Percentiles rank a stretch among this genome's conserved stretches.
These are phyloP conservation scores for Hypoxylon sp. DNA, from an alignment of 2,329 filamentous ascomycete genomes.

Conservation along the genomic window DNA sequence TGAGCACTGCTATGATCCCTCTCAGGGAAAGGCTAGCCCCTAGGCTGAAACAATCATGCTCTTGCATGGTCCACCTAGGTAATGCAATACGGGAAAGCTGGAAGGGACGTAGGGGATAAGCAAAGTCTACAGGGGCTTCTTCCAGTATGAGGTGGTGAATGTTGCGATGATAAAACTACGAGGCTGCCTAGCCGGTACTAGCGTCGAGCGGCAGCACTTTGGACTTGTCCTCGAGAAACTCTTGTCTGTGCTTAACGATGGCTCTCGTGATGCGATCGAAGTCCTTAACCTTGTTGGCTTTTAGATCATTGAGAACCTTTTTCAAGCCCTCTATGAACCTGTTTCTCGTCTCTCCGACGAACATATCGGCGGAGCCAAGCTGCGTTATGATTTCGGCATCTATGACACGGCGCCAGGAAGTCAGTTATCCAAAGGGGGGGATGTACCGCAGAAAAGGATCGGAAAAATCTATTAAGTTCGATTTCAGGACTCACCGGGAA, in stretches of 20 bases:
- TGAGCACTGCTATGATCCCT: slow-evolving; percentile 24
- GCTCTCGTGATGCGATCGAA: slow-evolving; percentile 76
- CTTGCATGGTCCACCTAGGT: slow-evolving; percentile 33
- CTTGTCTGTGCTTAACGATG: slow-evolving; percentile 76
- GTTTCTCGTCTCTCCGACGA: slow-evolving; percentile 72
- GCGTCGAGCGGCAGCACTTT: slow-evolving; percentile 73
- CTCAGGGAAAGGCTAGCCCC: slow-evolving; percentile 31
- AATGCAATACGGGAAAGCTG: slow-evolving; percentile 30
- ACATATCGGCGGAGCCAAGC: slow-evolving; percentile 76
- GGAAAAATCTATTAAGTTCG: slow-evolving; percentile 42
- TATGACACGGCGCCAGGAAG: slow-evolving; percentile 61
- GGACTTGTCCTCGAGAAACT: slow-evolving; percentile 74
- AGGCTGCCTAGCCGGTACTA: slow-evolving; percentile 55
- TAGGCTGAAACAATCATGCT: slow-evolving; percentile 33
- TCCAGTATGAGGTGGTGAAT: slow-evolving; percentile 24
- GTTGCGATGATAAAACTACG: slow-evolving; percentile 52
- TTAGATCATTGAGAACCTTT: slow-evolving; percentile 72
- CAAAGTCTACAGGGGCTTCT: slow-evolving; percentile 47
- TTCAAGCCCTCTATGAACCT: slow-evolving; percentile 75
- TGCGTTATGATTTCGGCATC: slow-evolving; percentile 82
- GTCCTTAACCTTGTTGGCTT: slow-evolving; percentile 72
- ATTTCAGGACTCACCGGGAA: slow-evolving; percentile 77
- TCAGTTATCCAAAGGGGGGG: slow-evolving; percentile 65
- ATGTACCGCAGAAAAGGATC: slow-evolving; percentile 52
- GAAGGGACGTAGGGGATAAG: slow-evolving; percentile 26